Base-by-base conservation (phyloP, 2,329 filamentous ascomycete species). In the Periglandula ipomoeae region DNA sequence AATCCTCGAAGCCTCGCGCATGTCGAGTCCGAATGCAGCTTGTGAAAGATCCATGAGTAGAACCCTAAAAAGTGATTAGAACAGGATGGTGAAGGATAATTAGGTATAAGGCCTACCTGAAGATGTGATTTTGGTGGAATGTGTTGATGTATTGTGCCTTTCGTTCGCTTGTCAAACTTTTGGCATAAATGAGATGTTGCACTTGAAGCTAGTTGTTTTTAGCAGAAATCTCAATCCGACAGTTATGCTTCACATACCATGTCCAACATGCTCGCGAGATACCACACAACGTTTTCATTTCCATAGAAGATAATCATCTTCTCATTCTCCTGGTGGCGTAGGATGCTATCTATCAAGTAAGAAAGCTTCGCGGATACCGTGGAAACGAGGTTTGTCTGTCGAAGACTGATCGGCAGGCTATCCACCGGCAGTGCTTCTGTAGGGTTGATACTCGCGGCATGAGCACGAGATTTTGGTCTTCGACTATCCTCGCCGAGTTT, bases 221-320 rank as follows among this genome's bases (percentile, higher is more conserved):
- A 40, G 23, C 32, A 32, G 10, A 24, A 15, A 9, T 34, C 7
- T 19, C 4, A 38, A 10, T 38, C 22, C 8, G 13, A 23, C 7
- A 15, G 13, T 22, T 17, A 41, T 15, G 9, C 10, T 23, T 35
- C 20, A 66, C 73, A 59, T 56, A 76, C 73, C 27, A 91, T 74
- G 55, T 96, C 90, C 0, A 97, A 74, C 26, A 85, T 81, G 60
- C 89, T 83, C 0, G 88, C 86, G 35, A 96, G 78, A 67, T 94
- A 95, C 64, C 80, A 95, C 1, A 89, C 90, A 2, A 86, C 76
- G 56, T 95, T 91, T 52, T 93, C 85, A 27, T 86, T 85, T 52
- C 95, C 89, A 62, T 95, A 96, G 64, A 97, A 97, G 9, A 96
- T 78, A 46, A 96, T 80, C 3, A 94, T 93, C 65, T 96, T 95